Conservation (phyloP, 805 yeast genomes). For the Blastobotrys robertii region DNA sequence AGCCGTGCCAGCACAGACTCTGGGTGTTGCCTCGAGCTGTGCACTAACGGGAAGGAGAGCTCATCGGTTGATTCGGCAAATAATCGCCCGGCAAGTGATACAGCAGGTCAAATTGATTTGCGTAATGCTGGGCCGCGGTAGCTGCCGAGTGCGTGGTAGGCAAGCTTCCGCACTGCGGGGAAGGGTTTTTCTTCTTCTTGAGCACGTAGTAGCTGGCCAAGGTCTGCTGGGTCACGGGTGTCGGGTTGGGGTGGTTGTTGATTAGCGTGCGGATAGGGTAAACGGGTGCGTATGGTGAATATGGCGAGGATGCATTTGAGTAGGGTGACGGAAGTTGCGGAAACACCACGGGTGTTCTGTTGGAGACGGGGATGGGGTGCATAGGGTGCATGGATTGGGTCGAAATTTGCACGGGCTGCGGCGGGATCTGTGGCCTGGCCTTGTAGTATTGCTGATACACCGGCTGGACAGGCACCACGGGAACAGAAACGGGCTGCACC, state of each 20-base stretch:
- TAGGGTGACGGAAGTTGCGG: neutral
- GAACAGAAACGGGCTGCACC: neutral
- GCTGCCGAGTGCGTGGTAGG: constrained; percentile 3
- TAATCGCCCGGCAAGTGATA: constrained; percentile 7
- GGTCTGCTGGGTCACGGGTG: constrained; percentile 3
- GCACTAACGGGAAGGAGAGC: neutral
- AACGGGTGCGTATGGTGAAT: constrained; percentile 1
- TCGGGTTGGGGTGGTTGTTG: neutral
- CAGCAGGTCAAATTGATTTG: constrained; percentile 12
- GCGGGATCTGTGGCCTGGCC: neutral
- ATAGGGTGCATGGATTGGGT: neutral
- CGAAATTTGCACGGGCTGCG: neutral
- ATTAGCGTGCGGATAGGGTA: constrained; percentile 3
- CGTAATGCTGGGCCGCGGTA: constrained; percentile 8
- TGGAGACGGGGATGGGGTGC: neutral
- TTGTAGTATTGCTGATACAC: neutral
- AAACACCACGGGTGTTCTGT: neutral
- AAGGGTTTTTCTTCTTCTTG: constrained; percentile 9
- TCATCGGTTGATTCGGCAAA: neutral
- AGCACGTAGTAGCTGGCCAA: constrained; percentile 9
- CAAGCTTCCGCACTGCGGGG: constrained; percentile 11
- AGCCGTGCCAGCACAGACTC: no score
- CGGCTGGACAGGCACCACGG: neutral
- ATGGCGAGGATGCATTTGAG: neutral
- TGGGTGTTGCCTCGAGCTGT: no score